Percentiles rank a stretch among this genome's conserved stretches.
phyloP scores from a whole-genome alignment of 306 rosid genomes.

The Hippophae gyantsensis region DNA sequence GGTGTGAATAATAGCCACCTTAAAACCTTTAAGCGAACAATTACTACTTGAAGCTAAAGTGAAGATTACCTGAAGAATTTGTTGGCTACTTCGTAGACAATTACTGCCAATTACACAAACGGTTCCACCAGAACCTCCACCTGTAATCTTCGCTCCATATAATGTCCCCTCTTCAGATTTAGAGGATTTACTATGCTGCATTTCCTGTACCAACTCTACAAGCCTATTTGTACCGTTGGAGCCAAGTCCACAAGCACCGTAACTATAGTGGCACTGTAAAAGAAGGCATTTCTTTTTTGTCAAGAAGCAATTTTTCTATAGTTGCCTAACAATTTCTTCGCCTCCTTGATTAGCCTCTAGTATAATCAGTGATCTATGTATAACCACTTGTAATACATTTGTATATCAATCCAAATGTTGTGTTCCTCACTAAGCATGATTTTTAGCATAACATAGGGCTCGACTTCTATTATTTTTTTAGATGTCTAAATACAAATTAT shows the following conservation, averaged over 20 bases:
- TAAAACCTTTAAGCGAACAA: no score
- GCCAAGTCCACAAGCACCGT: constrained; percentile 79
- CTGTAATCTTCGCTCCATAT: constrained; percentile 84
- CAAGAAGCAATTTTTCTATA: background rate
- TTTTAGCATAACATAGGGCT: no score
- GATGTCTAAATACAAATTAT: no score
- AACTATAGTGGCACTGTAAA: constrained; percentile 88
- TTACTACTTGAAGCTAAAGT: background rate
- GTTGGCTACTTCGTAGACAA: constrained; percentile 62
- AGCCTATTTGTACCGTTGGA: constrained; percentile 90
- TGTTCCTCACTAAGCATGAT: background rate
- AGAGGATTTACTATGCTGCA: constrained; percentile 53
- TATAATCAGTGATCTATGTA: no score
- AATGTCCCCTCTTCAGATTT: constrained; percentile 57
- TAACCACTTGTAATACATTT: background rate
- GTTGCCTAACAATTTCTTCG: background rate
- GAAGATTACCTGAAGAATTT: constrained; percentile 66
- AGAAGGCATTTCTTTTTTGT: background rate
- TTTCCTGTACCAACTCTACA: constrained; percentile 69
- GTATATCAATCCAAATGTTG: background rate
- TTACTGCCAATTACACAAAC: constrained; percentile 79
- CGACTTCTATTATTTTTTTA: no score
- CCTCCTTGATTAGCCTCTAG: background rate
- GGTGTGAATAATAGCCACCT: no score
- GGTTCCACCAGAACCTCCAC: constrained; percentile 96